Conservation (phyloP, 2,329 filamentous ascomycete species). For the Phaeoacremonium minimum region DNA sequence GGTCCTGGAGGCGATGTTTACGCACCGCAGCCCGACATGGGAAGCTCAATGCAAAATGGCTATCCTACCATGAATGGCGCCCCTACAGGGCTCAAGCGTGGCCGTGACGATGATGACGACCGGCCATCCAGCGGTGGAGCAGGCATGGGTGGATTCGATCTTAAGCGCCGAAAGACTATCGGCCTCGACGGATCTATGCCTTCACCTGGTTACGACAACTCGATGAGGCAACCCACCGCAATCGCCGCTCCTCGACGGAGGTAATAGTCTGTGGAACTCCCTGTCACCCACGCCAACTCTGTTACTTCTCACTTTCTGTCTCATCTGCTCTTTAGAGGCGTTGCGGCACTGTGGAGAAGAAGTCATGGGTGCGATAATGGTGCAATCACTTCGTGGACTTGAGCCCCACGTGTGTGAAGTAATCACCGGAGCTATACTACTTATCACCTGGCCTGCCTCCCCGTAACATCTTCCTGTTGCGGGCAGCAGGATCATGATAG, state of each 20-base stretch:
- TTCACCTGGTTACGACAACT: conserved; percentile 21
- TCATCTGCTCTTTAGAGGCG: conserved; percentile 8
- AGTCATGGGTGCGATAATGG: conserved; percentile 10
- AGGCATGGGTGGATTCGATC: conserved; percentile 16
- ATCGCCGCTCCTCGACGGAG: conserved; percentile 15
- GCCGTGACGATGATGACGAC: conserved; percentile 39
- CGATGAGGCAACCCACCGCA: conserved; percentile 17
- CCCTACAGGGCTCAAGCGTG: conserved; percentile 32
- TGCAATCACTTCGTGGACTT: no score
- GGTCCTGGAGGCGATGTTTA: conserved; percentile 65
- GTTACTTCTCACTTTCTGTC: conserved; percentile 5
- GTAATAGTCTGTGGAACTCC: no score
- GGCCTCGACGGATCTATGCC: conserved; percentile 22
- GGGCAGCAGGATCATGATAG: not conserved
- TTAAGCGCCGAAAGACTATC: conserved; percentile 29
- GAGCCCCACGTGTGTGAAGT: no score
- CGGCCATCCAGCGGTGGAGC: conserved; percentile 20
- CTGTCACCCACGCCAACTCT: no score
- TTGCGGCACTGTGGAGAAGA: conserved; percentile 7
- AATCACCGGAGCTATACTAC: no score
- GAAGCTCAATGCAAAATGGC: conserved; percentile 50
- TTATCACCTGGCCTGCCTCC: no score
- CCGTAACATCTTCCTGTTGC: no score
- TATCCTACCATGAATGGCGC: conserved; percentile 68
- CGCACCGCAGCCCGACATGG: conserved; percentile 58